Evolutionary conservation across 257 asterid species (phyloP), one percentile per base, ranked within the genome.

Genomic region (Catharanthus roseus): DNA sequence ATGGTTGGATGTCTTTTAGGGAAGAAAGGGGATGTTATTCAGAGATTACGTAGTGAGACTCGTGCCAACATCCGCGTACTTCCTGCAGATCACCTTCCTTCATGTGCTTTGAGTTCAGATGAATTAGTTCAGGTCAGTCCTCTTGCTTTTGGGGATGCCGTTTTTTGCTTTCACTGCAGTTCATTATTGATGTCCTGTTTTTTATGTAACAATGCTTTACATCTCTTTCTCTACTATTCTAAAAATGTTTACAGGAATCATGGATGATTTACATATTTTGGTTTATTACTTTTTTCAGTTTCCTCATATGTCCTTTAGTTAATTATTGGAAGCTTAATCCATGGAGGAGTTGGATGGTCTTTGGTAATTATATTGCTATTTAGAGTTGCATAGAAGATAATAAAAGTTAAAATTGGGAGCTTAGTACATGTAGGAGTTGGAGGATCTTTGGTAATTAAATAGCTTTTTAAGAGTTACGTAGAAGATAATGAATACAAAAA

Each of bases 11-110:
- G 96, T 67, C 80, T 91, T 67, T 72, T 91, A 73, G 96, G 97
- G 45, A 86, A 82, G 81, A 89, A 89, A 74, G 91, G 97, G 44
- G 96, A 91, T 70, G 95, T 91, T 78, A 91, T 90, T 76, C 96
- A 87, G 83, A 84, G 89, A 82, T 82, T 87, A 80, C 88, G 96
- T 55, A 84, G 85, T 51, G 90, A 87, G 80, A 89, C 92, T 71
- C 88, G 95, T 82, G 97, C 95, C 76, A 86, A 80, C 82, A 87
- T 91, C 75, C 95, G 92, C 42, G 82, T 91, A 79, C 88, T 82
- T 69, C 83, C 95, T 24, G 82, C 89, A 21, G 96, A 89, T 24
- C 82, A 80, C 79, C 88, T 88, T 71, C 87, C 95, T 63, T 74
- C 81, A 45, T 86, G 96, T 81, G 90, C 92, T 64, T 77, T 72